Percentiles rank a stretch among this genome's conserved stretches.
Evolutionary conservation across 768 basidiomycete species (phyloP).

Genomic region (Chalciporus piperatus): DNA sequence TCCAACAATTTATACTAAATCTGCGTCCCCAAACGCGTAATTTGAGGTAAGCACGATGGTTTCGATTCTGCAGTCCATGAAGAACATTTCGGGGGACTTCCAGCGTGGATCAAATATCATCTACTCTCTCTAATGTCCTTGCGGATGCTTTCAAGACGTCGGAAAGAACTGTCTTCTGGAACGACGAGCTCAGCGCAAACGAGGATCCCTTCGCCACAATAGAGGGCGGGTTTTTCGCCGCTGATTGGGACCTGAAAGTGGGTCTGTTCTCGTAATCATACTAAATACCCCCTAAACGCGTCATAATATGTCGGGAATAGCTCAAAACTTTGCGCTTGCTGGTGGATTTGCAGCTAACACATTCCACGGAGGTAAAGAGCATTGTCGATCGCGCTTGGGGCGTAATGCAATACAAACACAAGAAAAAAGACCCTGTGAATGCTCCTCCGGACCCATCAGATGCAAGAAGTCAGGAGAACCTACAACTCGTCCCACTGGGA

Average conservation of each 20-base stretch:
- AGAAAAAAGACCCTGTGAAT: slow-evolving; percentile 66
- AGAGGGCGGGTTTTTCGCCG: slow-evolving; percentile 73
- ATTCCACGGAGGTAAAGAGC: slow-evolving; percentile 65
- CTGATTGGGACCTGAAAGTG: slow-evolving; percentile 84
- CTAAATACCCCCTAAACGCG: slow-evolving; percentile 30
- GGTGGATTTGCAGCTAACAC: slow-evolving; percentile 78
- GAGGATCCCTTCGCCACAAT: slow-evolving; percentile 68
- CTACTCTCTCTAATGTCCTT: slow-evolving; percentile 66
- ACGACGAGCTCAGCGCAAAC: slow-evolving; percentile 63
- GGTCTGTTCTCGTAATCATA: slow-evolving; percentile 32
- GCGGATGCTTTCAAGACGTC: slow-evolving; percentile 69
- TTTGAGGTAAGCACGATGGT: slow-evolving; percentile 60
- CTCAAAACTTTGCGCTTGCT: slow-evolving; percentile 81
- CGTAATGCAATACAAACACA: slow-evolving; percentile 78
- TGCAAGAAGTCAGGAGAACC: slow-evolving; percentile 60
- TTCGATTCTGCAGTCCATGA: slow-evolving; percentile 22
- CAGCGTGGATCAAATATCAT: slow-evolving; percentile 80
- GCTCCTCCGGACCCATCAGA: slow-evolving; percentile 57
- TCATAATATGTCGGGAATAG: slow-evolving; percentile 38
- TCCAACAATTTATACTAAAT: slow-evolving; percentile 76
- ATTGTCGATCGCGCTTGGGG: slow-evolving; percentile 85
- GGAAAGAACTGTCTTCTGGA: slow-evolving; percentile 80
- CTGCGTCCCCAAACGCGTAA: slow-evolving; percentile 88
- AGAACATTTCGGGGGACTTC: slow-evolving; percentile 31
- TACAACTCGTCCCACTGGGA: slow-evolving; percentile 70